These are phyloP conservation scores for Clohesyomyces aquaticus DNA, from an alignment of 495 filamentous ascomycete species.

Conservation along the genomic window DNA sequence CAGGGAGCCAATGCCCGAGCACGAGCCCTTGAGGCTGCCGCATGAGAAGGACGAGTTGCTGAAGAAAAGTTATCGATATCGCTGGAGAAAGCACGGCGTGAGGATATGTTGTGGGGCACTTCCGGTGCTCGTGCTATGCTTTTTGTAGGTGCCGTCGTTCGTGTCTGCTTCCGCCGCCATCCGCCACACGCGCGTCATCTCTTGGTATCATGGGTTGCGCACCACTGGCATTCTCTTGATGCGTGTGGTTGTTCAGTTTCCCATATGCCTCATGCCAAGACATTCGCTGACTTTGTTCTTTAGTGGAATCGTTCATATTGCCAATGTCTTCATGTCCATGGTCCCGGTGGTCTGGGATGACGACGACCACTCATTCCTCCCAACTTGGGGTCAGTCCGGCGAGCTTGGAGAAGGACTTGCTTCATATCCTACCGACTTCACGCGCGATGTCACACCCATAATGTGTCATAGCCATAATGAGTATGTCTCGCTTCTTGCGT, in stretches of 20 bases:
- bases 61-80: conserved; percentile 24
- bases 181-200: conserved; percentile 9
- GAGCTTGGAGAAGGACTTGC: conserved; percentile 54
- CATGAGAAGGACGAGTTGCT: conserved; percentile 3
- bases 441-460: conserved; percentile 69
- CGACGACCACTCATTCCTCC: conserved; percentile 59
- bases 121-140: conserved; percentile 20
- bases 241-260: not conserved
- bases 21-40: conserved; percentile 1
- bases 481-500: too few species aligned
- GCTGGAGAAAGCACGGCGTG: conserved; percentile 23
- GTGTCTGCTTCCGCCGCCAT: not conserved
- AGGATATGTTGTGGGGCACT: conserved; percentile 13
- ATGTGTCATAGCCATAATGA: conserved; percentile 86
- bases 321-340: conserved; percentile 57
- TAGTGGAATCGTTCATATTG: conserved; percentile 47
- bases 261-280: not conserved
- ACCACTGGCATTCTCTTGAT: conserved; percentile 1
- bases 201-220: conserved; percentile 1
- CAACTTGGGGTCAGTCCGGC: conserved; percentile 57
- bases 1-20: conserved; percentile 15
- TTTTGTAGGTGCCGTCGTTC: conserved; percentile 35
- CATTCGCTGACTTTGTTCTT: not conserved
- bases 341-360: conserved; percentile 60
- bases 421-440: conserved; percentile 76